Evolutionary conservation across 192 early-diverging fungal species (phyloP).

Genomic region (Glomus cerebriforme): DNA sequence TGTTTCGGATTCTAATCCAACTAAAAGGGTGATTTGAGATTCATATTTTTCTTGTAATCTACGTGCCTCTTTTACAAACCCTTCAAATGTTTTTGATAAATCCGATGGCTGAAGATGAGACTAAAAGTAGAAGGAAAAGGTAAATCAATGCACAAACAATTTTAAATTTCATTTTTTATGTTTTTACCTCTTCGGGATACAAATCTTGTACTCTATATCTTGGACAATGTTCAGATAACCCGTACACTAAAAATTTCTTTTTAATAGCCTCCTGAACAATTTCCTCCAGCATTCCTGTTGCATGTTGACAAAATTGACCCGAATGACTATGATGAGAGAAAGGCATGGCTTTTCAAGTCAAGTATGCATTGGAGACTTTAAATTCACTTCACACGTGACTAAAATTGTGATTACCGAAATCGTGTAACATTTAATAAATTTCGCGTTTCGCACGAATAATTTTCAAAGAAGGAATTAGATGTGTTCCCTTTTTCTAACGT

Average conservation of each 20-base stretch:
- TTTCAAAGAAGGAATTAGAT: too few relatives aligned
- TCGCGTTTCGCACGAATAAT: too few relatives aligned
- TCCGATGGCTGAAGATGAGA: constrained; percentile 64
- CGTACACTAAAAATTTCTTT: constrained; percentile 72
- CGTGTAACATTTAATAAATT: too few relatives aligned
- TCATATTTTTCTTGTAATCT: constrained; percentile 69
- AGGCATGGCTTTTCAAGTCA: constrained; percentile 1
- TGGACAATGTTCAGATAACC: constrained; percentile 93
- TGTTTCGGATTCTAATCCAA: constrained; percentile 91
- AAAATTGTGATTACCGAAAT: too few relatives aligned
- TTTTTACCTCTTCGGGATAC: constrained; percentile 88
- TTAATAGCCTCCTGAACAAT: constrained; percentile 77
- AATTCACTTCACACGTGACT: not conserved
- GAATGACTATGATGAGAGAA: constrained; percentile 93
- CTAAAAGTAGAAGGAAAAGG: constrained; percentile 42
- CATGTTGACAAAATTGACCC: constrained; percentile 95
- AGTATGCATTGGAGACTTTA: not conserved
- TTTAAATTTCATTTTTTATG: not conserved
- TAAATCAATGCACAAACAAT: not conserved
- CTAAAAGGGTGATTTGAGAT: constrained; percentile 66
- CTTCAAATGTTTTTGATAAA: constrained; percentile 61
- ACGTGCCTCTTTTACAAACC: constrained; percentile 74
- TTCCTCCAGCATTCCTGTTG: constrained; percentile 79
- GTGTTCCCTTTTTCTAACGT: too few relatives aligned
- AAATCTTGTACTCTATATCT: constrained; percentile 74